A percentile compares a stretch with the other conserved stretches of the same genome.
Evolutionary conservation across 768 basidiomycete species (phyloP).

Genomic region (Kwoniella dendrophila): DNA sequence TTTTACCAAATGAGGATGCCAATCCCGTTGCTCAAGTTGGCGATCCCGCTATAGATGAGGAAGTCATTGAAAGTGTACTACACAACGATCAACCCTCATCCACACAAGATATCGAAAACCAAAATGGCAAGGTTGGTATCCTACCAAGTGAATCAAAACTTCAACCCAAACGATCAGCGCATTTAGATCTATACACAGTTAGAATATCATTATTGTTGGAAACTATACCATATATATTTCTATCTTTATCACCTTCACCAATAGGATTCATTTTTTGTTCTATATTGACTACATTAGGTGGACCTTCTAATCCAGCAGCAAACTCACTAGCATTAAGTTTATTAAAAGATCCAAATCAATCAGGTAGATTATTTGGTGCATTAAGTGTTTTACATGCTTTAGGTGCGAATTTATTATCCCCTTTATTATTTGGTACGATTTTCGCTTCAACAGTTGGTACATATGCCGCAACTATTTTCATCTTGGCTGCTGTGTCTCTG

Average conservation of each 20-base stretch:
- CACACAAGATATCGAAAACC: conserved; percentile 37
- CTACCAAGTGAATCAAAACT: too few relatives aligned
- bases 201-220: conserved; percentile 67
- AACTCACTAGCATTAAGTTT: conserved; percentile 71
- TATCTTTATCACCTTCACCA: conserved; percentile 61
- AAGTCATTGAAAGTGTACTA: neutral
- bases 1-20: conserved; percentile 12
- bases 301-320: conserved; percentile 67
- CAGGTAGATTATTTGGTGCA: conserved; percentile 77
- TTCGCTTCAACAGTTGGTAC: conserved; percentile 71
- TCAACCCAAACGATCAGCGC: conserved; percentile 25
- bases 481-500: conserved; percentile 59
- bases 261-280: conserved; percentile 62
- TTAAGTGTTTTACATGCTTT: conserved; percentile 73
- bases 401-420: conserved; percentile 68
- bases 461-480: conserved; percentile 72
- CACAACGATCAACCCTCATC: conserved; percentile 60
- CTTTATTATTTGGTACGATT: conserved; percentile 70
- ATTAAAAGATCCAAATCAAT: conserved; percentile 61
- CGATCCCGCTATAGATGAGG: neutral
- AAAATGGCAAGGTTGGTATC: too few relatives aligned
- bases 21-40: neutral
- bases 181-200: conserved; percentile 72
- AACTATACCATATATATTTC: conserved; percentile 60
- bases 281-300: conserved; percentile 64